Evolutionary conservation across 225 moss, liverwort and hornwort genomes (phyloP), one percentile per base, ranked within the genome.

Genomic region (Rhytidiadelphus loreus): DNA sequence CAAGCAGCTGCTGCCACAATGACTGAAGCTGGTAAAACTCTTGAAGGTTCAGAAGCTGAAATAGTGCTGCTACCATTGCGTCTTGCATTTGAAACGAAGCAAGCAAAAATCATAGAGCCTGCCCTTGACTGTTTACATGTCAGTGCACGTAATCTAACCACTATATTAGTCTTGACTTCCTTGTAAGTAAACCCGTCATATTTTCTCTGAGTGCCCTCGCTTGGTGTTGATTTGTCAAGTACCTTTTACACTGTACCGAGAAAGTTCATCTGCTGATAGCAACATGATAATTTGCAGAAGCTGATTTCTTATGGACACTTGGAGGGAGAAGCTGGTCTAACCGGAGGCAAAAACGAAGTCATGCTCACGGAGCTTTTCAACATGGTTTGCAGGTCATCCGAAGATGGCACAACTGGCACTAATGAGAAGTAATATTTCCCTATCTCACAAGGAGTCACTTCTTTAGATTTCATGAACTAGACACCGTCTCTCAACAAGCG

Each of bases 81-180:
- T 80, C 95, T 98, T 68, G 98, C 98, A 81, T 97, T 98, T 89
- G 98, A 98, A 91, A 98, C 96, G 52, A 95, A 95, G 77, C 96
- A 97, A 92, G 93, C 97, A 19, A 98, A 94, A 91, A 92, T 98
- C 53, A 93, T 98, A 84, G 98, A 97, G 87, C 91, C 95, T 88
- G 96, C 98, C 65, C 98, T 98, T 73, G 98, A 98, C 79, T 98
- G 98, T 83, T 93, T 98, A 84, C 97, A 98, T 90, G 97, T 97
- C 85, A 92, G 96, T 89, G 55, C 46, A 73, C 64, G 24, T 89
- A 43, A 77, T 63, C 44, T 65, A 86, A 56, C 7, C 55, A 73
- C 32, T 81, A 62, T 55, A 64, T 28, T 16, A 77, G 35, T 83
- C 64, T 82, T 64, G 75, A 50, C 68, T 70, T 82, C 13, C 69